Base-by-base conservation (phyloP, 495 filamentous ascomycete species). In the Aspergillus heteromorphus region DNA sequence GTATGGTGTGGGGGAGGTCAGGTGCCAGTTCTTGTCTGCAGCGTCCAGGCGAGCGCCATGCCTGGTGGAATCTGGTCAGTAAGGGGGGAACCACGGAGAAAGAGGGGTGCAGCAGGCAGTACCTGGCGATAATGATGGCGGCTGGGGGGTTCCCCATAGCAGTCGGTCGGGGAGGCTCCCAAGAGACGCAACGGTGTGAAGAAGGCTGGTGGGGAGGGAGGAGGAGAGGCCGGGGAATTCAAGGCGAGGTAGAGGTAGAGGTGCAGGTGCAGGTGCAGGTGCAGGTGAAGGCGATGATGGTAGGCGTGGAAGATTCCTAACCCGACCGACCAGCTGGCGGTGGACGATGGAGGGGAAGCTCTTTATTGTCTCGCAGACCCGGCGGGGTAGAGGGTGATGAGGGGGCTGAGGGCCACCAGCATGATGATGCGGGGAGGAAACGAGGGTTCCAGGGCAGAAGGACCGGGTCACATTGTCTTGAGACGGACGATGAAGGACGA, bases 41-140 rank as follows among this genome's bases (percentile, higher is more conserved):
- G 89, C 88, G 67, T 99, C 93, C 29, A 99, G 84, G 34, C 93
- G 86, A 40, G 90, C 85, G 57, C 93, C 93, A 68, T 99, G 93
- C 67, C 91, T 96, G 58, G 0, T n/a, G 20, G 2, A 43, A 25
- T 19, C 5, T 14, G 43, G 52, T 20, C 65, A 56, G 31, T 36
- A 18, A 55, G 25, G 25, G 4, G 8, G 16, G 13, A 27, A 36
- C 17, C 40, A 53, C 25, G 3, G 34, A 29, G 38, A 34, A 27
- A 29, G 25, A 17, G 2, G 48, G 2, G 40, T 25, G 18, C n/a
- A n/a, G 38, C 40, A 36, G 29, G 74, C 79, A 45, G 23, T 73
- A 89, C 90, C 91, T 86, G 54, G 86, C 88, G 63, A 96, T 86
- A 60, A 95, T 88, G 54, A 96, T 75, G 20, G 88, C 79, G 10